Percentiles rank a stretch among this genome's conserved stretches.
phyloP scores from a whole-genome alignment of 768 basidiomycete genomes.

The Chalciporus piperatus region DNA sequence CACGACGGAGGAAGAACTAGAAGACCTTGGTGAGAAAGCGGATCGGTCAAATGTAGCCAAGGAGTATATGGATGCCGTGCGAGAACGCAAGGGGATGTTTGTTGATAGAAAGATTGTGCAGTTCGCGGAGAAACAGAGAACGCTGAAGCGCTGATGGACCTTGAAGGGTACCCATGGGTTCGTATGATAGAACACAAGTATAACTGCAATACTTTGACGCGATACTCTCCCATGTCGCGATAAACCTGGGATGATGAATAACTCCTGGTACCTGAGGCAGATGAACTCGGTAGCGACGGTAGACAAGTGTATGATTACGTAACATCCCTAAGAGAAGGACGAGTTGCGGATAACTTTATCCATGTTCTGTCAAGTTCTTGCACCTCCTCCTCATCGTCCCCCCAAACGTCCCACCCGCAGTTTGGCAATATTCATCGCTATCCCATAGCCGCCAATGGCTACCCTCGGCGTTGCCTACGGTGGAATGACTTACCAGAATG shows the following conservation, averaged over 20 bases:
- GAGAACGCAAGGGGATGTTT: slow-evolving; percentile 93
- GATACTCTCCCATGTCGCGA: background rate
- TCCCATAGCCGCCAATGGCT: slow-evolving; percentile 22
- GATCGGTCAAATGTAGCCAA: slow-evolving; percentile 93
- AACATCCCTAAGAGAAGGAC: slow-evolving; percentile 16
- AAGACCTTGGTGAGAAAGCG: slow-evolving; percentile 95
- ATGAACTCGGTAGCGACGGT: slow-evolving; percentile 14
- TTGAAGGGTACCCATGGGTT: background rate
- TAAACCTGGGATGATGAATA: slow-evolving; percentile 2
- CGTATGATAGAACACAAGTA: background rate
- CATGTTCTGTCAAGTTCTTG: slow-evolving; percentile 15
- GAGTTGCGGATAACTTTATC: slow-evolving; percentile 11
- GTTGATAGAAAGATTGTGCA: slow-evolving; percentile 94
- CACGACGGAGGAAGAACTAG: slow-evolving; percentile 93
- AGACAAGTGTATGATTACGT: slow-evolving; percentile 22
- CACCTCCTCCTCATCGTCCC: slow-evolving; percentile 9
- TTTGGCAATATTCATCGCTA: background rate
- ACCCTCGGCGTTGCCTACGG: slow-evolving; percentile 23
- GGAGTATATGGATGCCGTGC: slow-evolving; percentile 85
- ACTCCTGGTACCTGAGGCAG: background rate
- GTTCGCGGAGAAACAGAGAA: slow-evolving; percentile 96
- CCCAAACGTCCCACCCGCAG: slow-evolving; percentile 4
- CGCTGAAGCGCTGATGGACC: slow-evolving; percentile 60
- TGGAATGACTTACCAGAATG: slow-evolving; percentile 17
- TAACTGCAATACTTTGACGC: background rate